phyloP scores from a whole-genome alignment of 2,329 filamentous ascomycete genomes.

The Chrysoporthe austroafricana region DNA sequence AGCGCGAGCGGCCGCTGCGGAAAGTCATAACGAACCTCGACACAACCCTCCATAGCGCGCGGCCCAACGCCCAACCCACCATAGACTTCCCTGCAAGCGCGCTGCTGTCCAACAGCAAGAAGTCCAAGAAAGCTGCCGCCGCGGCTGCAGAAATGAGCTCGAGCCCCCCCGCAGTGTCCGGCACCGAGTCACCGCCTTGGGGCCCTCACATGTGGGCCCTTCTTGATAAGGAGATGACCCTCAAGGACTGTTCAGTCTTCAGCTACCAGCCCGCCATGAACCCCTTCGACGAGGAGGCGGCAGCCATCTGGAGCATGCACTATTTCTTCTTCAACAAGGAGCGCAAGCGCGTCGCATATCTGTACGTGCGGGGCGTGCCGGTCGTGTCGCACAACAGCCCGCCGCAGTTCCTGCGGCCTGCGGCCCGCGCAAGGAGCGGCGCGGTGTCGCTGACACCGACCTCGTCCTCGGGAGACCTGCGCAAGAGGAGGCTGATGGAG shows the following conservation, averaged over 20 bases:
- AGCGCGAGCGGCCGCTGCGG: conserved; percentile 77
- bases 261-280: conserved; percentile 88
- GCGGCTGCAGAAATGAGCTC: conserved; percentile 43
- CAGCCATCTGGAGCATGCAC: conserved; percentile 91
- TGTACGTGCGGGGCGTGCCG: conserved; percentile 88
- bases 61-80: conserved; percentile 58
- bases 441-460: conserved; percentile 33
- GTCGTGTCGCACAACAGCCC: conserved; percentile 70
- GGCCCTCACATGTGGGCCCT: conserved; percentile 88
- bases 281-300: conserved; percentile 89
- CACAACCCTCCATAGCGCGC: conserved; percentile 83
- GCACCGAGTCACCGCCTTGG: conserved; percentile 63
- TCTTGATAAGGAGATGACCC: conserved; percentile 91
- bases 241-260: conserved; percentile 88
- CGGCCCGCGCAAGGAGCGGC: conserved; percentile 37
- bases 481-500: conserved; percentile 36
- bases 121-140: conserved; percentile 43
- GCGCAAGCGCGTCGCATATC: conserved; percentile 88
- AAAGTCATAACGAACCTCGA: conserved; percentile 87
- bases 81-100: conserved; percentile 49
- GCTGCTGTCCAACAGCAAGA: conserved; percentile 42
- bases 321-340: conserved; percentile 98
- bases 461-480: conserved; percentile 32
- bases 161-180: conserved; percentile 45
- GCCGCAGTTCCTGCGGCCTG: conserved; percentile 41